Evolutionary conservation across 352 stramenopile species (phyloP).

Genomic region (Phytophthora pisi): DNA sequence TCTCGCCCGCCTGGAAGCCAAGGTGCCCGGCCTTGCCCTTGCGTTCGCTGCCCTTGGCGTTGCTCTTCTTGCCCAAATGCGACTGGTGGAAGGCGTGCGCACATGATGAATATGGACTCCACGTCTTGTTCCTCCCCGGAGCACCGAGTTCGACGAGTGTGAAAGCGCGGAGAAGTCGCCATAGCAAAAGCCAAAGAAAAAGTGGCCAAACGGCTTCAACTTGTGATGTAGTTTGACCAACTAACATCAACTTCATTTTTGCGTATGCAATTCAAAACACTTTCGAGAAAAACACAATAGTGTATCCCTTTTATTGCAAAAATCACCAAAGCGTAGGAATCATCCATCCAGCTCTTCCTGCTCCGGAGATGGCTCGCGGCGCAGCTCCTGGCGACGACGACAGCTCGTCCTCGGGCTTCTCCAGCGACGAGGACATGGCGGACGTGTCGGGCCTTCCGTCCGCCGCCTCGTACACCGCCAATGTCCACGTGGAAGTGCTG

Average conservation of each 20-base stretch:
- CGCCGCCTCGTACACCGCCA: not conserved
- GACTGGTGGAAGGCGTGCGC: too few species aligned
- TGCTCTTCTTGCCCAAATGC: slow-evolving; percentile 32
- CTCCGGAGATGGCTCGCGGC: slow-evolving; percentile 25
- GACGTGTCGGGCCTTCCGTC: slow-evolving; percentile 5
- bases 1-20: slow-evolving; percentile 74
- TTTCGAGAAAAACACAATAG: not conserved
- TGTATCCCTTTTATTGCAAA: not conserved
- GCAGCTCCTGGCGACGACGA: slow-evolving; percentile 7
- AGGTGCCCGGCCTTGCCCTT: slow-evolving; percentile 81
- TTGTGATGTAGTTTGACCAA: too few species aligned
- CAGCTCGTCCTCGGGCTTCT: slow-evolving; percentile 52
- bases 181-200: too few species aligned
- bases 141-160: too few species aligned
- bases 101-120: too few species aligned
- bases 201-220: too few species aligned
- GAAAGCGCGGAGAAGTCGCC: too few species aligned
- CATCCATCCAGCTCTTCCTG: not conserved
- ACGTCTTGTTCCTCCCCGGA: too few species aligned
- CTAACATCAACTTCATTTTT: not conserved
- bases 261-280: not conserved
- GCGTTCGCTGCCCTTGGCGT: slow-evolving; percentile 9
- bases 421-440: slow-evolving; percentile 46
- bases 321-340: not conserved
- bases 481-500: slow-evolving; percentile 39